phyloP scores from a whole-genome alignment of 192 early-diverging fungal species.

The Jimgerdemannia flammicorona region DNA sequence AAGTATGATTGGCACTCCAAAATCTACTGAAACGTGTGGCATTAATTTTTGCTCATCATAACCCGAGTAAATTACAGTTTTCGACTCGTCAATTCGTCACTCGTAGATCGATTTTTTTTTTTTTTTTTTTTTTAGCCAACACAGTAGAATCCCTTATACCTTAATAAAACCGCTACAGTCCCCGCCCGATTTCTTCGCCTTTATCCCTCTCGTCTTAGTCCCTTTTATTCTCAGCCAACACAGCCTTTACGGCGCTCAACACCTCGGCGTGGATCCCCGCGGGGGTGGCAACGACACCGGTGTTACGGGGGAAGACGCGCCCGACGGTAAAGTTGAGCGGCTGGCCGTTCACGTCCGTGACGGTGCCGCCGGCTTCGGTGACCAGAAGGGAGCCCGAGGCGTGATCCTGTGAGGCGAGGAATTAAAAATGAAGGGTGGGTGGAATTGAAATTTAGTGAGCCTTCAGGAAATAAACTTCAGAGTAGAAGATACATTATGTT shows the following conservation, averaged over 20 bases:
- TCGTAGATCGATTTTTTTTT: no score
- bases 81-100: no score
- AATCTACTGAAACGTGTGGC: no score
- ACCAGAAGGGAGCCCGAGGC: constrained; percentile 88
- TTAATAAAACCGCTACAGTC: neutral
- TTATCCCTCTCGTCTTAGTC: neutral
- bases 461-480: neutral
- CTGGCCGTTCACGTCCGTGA: constrained; percentile 80
- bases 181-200: neutral
- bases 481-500: no score
- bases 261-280: constrained; percentile 73
- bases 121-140: no score
- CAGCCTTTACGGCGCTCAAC: constrained; percentile 71
- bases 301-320: constrained; percentile 77
- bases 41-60: no score
- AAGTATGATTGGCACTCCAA: no score
- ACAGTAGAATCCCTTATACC: no score
- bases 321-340: constrained; percentile 89
- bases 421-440: neutral
- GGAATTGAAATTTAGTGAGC: neutral
- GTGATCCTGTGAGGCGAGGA: constrained; percentile 66
- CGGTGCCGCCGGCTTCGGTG: constrained; percentile 88
- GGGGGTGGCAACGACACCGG: constrained; percentile 83
- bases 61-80: no score
- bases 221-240: constrained; percentile 16